A percentile compares a stretch with the other conserved stretches of the same genome.
These are phyloP conservation scores for Xylaria nigripes DNA, from an alignment of 495 filamentous ascomycete genomes.

Conservation along the genomic window DNA sequence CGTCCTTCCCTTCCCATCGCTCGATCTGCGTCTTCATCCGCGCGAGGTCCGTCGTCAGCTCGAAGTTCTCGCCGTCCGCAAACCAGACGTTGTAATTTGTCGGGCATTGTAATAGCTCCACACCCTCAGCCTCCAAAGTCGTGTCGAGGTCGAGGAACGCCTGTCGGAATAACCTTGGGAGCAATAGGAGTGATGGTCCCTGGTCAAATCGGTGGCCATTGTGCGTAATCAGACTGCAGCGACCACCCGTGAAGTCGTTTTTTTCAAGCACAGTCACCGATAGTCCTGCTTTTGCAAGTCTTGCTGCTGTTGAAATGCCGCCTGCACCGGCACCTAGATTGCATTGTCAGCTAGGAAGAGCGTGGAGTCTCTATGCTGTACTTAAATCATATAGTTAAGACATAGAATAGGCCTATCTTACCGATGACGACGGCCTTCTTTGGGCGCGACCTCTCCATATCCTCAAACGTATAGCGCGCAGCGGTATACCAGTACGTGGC, in stretches of 20 bases:
- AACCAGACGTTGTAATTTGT: conserved; percentile 67
- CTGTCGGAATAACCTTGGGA: conserved; percentile 56
- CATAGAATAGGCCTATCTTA: conserved; percentile 12
- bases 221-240: conserved; percentile 51
- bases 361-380: background rate
- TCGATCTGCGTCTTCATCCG: conserved; percentile 61
- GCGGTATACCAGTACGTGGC: background rate
- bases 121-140: conserved; percentile 48
- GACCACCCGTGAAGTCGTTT: conserved; percentile 56
- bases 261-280: conserved; percentile 61
- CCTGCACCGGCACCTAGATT: conserved; percentile 55
- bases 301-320: conserved; percentile 57
- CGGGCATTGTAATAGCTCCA: conserved; percentile 57
- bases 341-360: conserved; percentile 1
- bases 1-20: conserved; percentile 55
- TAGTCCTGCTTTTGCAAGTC: conserved; percentile 57
- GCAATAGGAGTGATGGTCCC: conserved; percentile 60
- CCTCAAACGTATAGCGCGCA: background rate
- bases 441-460: conserved; percentile 6
- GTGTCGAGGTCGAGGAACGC: conserved; percentile 57
- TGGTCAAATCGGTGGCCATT: conserved; percentile 61
- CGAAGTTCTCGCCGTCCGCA: conserved; percentile 50
- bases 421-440: conserved; percentile 43
- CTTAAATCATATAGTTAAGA: background rate
- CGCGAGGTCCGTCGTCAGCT: conserved; percentile 51